Evolutionary conservation across 345 rosid genomes (phyloP), one percentile per base, ranked within the genome.

Genomic region (Excoecaria agallocha): DNA sequence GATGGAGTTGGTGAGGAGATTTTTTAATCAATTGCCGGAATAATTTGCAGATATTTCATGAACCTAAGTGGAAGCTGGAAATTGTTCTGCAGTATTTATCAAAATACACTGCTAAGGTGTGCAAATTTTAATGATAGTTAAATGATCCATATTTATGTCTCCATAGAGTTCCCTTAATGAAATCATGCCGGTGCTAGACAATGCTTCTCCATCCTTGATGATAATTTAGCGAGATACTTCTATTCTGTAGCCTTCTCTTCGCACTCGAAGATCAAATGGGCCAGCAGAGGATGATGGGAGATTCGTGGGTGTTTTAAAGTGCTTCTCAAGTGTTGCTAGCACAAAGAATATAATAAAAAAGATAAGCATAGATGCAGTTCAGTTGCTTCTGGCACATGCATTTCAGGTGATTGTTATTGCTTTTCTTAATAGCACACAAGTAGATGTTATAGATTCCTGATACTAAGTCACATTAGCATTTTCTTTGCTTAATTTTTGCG

Each of bases 61-160:
- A 91, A 69, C 90, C 93, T 57, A 92, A 86, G 76, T 89, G 95
- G 98, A 94, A 94, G 85, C 84, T 89, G 70, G 95, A 86, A 82
- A 81, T 94, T 43, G 79, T 91, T 62, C 73, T 85, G 81, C 95
- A 83, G 78, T 94, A 88, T 69, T 82, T 92, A 48, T 64, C 66
- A 39, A 94, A 91, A 78, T 94, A 92, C 80, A 79, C 73, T 43
- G 70, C 89, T 30, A 91, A 87, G 91, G 97, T 88, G 71, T 73
- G 70, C 71, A 37, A 35, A 1, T 25, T 63, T 66, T 51, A 43
- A 24, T 54, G 12, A 12, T 46, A 65, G 37, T 68, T 48, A 17
- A 56, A n/a, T 38, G 22, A 66, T 66, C 19, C 41, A 38, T 11
- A n/a, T 50, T 22, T 46, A 25, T 48, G 1, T 37, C 6, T 51